Base-by-base conservation (phyloP, 2,329 filamentous ascomycete species). In the Colletotrichum sp. region DNA sequence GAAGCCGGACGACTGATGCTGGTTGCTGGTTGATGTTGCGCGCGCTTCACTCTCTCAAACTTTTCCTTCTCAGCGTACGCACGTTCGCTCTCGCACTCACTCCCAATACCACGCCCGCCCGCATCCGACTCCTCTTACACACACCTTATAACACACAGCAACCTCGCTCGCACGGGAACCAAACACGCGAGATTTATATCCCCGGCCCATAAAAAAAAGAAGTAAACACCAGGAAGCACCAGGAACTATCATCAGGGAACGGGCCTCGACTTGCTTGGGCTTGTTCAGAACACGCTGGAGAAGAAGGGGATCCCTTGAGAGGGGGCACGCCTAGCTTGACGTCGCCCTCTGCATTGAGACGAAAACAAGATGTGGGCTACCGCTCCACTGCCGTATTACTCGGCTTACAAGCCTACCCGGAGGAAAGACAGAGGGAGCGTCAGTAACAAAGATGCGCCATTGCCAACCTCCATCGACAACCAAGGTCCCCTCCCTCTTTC, bases 321-420 rank as follows among this genome's bases (percentile, higher is more conserved):
- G 73, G 71, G 74, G 71, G 71, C 65, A 73, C 73, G 69, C 64
- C 71, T 66, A 63, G 75, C 76, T 72, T 68, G 67, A 69, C 76
- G 72, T 77, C 73, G 77, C 74, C 71, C 74, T 73, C 69, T 77
- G 77, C 74, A 75, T 78, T 76, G 63, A 70, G 69, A 63, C 48
- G 52, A 68, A 70, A 73, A 73, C 69, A 75, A 74, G 63, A 78
- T 78, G 77, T 75, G 71, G 69, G 72, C 77, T 67, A 71, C 74
- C 58, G 76, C 77, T 65, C 77, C 78, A 69, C 58, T 76, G 56
- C 77, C 78, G 28, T 78, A 78, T 63, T 79, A 78, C 69, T 78
- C 76, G 71, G 71, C 76, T 68, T 77, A 79, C 76, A 71, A 72
- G 56, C 73, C 77, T 66, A 28, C 32, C 24, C 38, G 70, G 26